These are phyloP conservation scores for Eucalyptus tenuipes DNA, from an alignment of 345 rosid species.

Conservation along the genomic window DNA sequence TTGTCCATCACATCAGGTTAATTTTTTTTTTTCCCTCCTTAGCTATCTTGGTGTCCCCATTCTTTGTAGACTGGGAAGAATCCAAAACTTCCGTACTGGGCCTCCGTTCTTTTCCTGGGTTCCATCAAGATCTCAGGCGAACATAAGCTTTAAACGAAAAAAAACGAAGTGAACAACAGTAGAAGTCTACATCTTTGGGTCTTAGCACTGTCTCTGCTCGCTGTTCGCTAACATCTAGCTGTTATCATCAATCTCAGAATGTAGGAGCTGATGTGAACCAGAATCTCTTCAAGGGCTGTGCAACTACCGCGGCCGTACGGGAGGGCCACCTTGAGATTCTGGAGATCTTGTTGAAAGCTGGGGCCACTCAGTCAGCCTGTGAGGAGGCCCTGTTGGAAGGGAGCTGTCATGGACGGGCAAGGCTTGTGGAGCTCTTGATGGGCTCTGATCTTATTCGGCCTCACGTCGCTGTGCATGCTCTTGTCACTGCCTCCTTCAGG, in stretches of 20 bases:
- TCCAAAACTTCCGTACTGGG: conserved; percentile 1
- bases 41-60: neutral
- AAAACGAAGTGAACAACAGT: neutral
- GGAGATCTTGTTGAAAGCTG: conserved; percentile 81
- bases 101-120: neutral
- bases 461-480: conserved; percentile 78
- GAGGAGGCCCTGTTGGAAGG: conserved; percentile 91
- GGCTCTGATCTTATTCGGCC: conserved; percentile 82
- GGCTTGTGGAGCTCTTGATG: conserved; percentile 66
- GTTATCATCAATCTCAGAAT: conserved; percentile 37
- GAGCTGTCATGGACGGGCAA: conserved; percentile 66
- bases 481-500: conserved; percentile 76
- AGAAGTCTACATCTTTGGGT: neutral
- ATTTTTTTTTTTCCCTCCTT: neutral
- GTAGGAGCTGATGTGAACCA: conserved; percentile 91
- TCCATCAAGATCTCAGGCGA: neutral
- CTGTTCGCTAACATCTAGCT: neutral
- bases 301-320: conserved; percentile 88
- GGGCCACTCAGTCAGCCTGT: conserved; percentile 87
- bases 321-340: conserved; percentile 77
- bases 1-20: conserved; percentile 8
- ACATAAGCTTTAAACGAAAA: neutral
- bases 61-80: conserved; percentile 3
- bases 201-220: neutral
- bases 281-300: conserved; percentile 87